Evolutionary conservation across 441 rosid species (phyloP).

Genomic region (Breynia disticha): DNA sequence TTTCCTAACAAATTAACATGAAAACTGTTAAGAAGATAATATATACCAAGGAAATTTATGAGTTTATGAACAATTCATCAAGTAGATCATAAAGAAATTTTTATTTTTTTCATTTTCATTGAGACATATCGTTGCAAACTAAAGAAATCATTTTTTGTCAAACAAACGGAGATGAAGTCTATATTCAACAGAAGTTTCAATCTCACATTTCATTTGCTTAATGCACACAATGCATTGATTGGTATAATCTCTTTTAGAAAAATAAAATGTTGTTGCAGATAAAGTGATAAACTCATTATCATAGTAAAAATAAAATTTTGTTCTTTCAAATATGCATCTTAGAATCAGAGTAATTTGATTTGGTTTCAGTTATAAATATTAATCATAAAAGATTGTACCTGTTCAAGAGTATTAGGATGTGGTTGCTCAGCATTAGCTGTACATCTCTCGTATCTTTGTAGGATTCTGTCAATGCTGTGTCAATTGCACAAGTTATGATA

Average conservation of each 20-base stretch:
- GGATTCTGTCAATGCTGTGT: conserved; percentile 67
- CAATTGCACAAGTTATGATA: too few relatives aligned
- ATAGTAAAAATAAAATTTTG: neutral
- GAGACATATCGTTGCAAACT: neutral
- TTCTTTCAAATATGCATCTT: neutral
- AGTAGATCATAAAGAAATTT: neutral
- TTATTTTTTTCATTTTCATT: neutral
- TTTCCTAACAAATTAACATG: conserved; percentile 30
- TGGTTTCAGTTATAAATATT: too few relatives aligned
- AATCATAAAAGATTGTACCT: too few relatives aligned
- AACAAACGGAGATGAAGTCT: too few relatives aligned
- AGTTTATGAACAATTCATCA: neutral
- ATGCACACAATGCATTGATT: neutral
- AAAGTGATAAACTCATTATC: too few relatives aligned
- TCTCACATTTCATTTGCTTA: neutral
- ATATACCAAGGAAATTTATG: neutral
- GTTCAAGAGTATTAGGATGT: too few relatives aligned
- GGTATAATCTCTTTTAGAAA: neutral
- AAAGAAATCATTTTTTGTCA: too few relatives aligned
- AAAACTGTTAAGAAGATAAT: neutral
- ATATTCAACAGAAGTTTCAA: neutral
- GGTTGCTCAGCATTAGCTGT: conserved; percentile 28
- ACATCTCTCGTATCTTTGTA: conserved; percentile 67
- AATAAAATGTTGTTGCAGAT: neutral
- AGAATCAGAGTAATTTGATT: too few relatives aligned